These are phyloP conservation scores for Sugiyamaella novakii DNA, from an alignment of 1,139 yeast species.

Conservation along the genomic window DNA sequence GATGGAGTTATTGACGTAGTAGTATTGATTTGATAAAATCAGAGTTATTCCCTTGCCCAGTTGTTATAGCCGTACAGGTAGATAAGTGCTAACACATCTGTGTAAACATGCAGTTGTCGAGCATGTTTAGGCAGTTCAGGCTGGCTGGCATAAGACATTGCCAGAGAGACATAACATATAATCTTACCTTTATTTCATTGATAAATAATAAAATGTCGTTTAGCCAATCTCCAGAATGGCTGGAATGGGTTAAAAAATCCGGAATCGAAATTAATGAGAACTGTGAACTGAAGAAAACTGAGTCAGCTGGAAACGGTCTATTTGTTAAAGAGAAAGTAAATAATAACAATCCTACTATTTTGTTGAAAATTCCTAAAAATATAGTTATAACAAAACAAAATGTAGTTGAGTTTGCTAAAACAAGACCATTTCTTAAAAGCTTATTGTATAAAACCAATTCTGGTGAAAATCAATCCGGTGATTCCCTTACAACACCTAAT, in stretches of 20 bases:
- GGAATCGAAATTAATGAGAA: conserved; percentile 19
- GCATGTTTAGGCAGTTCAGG: too few relatives aligned
- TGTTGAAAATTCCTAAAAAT: conserved; percentile 29
- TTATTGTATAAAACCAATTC: conserved; percentile 28
- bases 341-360: too few relatives aligned
- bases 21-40: too few relatives aligned
- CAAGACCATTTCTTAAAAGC: conserved; percentile 25
- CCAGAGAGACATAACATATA: too few relatives aligned
- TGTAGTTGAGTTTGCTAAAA: conserved; percentile 27
- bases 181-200: not conserved
- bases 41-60: conserved; percentile 7
- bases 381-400: conserved; percentile 28
- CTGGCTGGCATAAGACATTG: too few relatives aligned
- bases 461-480: conserved; percentile 22
- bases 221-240: conserved; percentile 9
- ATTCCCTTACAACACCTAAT: conserved; percentile 18
- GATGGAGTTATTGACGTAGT: too few relatives aligned
- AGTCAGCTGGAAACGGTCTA: conserved; percentile 7
- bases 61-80: not conserved
- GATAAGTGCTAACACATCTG: too few relatives aligned
- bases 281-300: conserved; percentile 9
- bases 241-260: conserved; percentile 19
- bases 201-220: not conserved
- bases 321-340: conserved; percentile 2
- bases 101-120: too few relatives aligned